phyloP scores from a whole-genome alignment of 768 basidiomycete genomes.

The Boletus insuetus region DNA sequence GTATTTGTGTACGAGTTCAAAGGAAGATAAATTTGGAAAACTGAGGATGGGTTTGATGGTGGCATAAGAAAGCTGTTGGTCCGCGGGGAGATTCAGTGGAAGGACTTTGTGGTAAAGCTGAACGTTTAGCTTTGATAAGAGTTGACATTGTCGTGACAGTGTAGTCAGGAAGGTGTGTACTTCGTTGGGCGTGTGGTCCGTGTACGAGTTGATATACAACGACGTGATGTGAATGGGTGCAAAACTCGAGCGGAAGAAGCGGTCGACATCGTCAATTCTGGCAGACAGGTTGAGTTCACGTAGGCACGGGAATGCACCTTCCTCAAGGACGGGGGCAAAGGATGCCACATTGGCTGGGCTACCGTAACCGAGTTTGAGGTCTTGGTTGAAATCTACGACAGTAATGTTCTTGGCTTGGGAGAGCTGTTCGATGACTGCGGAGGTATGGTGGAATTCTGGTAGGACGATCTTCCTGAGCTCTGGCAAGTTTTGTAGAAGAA shows the following conservation, averaged over 20 bases:
- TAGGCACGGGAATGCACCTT: conserved; percentile 53
- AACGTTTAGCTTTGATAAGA: conserved; percentile 43
- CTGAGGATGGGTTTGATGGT: conserved; percentile 37
- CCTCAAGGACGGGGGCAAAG: conserved; percentile 43
- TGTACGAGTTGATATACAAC: conserved; percentile 51
- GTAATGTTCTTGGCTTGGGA: conserved; percentile 44
- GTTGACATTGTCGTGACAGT: conserved; percentile 46
- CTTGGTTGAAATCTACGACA: conserved; percentile 53
- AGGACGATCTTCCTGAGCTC: conserved; percentile 48
- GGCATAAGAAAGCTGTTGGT: conserved; percentile 33
- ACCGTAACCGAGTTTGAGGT: conserved; percentile 47
- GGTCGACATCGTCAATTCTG: conserved; percentile 41
- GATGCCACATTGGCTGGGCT: conserved; percentile 40
- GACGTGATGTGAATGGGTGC: conserved; percentile 48
- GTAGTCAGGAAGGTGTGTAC: conserved; percentile 43
- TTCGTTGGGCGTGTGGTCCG: conserved; percentile 40
- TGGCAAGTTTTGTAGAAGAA: conserved; percentile 40
- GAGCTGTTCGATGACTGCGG: conserved; percentile 43
- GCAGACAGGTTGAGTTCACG: conserved; percentile 51
- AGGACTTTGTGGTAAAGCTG: conserved; percentile 29
- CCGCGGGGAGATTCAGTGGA: conserved; percentile 10
- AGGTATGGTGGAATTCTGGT: conserved; percentile 52
- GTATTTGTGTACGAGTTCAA: conserved; percentile 32
- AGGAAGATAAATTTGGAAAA: conserved; percentile 31
- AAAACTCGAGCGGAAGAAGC: conserved; percentile 43